These are phyloP conservation scores for Barnettozyma pratensis DNA, from an alignment of 805 yeast species.

Conservation along the genomic window DNA sequence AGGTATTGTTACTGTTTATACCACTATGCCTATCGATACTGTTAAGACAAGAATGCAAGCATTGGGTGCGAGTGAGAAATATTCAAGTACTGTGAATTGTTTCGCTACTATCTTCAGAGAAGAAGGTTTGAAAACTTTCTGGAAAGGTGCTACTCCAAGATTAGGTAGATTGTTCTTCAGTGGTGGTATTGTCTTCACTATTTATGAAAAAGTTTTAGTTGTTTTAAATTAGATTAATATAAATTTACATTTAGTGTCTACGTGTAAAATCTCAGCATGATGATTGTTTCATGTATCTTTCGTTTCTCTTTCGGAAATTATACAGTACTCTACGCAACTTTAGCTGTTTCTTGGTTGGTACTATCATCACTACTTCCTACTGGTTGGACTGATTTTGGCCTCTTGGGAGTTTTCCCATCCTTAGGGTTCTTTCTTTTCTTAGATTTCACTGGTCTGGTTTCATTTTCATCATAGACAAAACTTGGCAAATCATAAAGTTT, in stretches of 20 bases:
- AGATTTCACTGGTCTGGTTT: conserved; percentile 62
- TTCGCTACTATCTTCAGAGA: conserved; percentile 73
- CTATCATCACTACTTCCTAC: neutral
- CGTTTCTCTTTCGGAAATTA: no score
- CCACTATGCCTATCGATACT: conserved; percentile 94
- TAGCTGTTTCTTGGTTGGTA: neutral
- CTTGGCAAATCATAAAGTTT: conserved; percentile 78
- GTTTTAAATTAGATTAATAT: conserved; percentile 19
- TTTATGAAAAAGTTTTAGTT: conserved; percentile 82
- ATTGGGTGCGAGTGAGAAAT: conserved; percentile 65
- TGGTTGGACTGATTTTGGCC: conserved; percentile 27
- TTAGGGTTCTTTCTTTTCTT: conserved; percentile 47
- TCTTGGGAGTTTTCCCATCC: conserved; percentile 30
- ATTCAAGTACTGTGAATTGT: conserved; percentile 76
- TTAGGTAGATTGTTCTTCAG: conserved; percentile 86
- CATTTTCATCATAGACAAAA: conserved; percentile 80
- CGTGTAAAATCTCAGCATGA: neutral
- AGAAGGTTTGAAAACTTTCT: conserved; percentile 86
- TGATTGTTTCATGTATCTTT: no score
- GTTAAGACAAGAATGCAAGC: conserved; percentile 98
- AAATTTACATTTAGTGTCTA: neutral
- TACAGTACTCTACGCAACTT: neutral
- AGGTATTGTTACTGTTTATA: conserved; percentile 82
- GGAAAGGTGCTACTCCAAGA: conserved; percentile 99
- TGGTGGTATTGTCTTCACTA: conserved; percentile 97